A percentile compares a stretch with the other conserved stretches of the same genome.
phyloP scores from a whole-genome alignment of 768 basidiomycete genomes.

The Fomitopsis serialis region DNA sequence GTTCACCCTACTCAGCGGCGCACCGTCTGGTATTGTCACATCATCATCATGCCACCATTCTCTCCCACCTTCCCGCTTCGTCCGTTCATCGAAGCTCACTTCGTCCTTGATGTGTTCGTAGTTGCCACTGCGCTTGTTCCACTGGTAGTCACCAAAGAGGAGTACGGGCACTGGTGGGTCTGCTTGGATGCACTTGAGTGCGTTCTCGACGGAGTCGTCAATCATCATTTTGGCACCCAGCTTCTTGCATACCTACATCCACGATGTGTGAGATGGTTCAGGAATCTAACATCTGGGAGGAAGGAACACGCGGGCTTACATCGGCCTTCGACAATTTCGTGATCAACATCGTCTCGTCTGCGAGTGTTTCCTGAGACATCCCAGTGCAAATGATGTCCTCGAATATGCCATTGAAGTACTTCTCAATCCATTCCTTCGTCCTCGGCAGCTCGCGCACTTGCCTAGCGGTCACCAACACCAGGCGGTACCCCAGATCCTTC shows the following conservation, averaged over 20 bases:
- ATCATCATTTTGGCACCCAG: slow-evolving; percentile 63
- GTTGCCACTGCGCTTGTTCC: slow-evolving; percentile 60
- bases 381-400: slow-evolving; percentile 67
- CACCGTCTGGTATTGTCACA: slow-evolving; percentile 43
- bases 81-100: slow-evolving; percentile 46
- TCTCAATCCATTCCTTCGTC: slow-evolving; percentile 63
- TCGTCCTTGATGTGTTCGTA: slow-evolving; percentile 42
- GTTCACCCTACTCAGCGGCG: slow-evolving; percentile 46
- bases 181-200: slow-evolving; percentile 48
- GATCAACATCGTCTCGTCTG: slow-evolving; percentile 37
- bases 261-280: background rate
- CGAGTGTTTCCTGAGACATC: slow-evolving; percentile 55
- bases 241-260: slow-evolving; percentile 52
- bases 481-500: slow-evolving; percentile 55
- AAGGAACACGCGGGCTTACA: slow-evolving; percentile 27
- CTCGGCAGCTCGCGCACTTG: slow-evolving; percentile 45
- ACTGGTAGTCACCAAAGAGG: slow-evolving; percentile 72
- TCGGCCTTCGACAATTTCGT: slow-evolving; percentile 69
- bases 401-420: slow-evolving; percentile 60
- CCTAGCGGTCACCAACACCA: slow-evolving; percentile 78
- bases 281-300: background rate
- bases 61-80: slow-evolving; percentile 40
- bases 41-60: slow-evolving; percentile 53
- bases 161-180: slow-evolving; percentile 51
- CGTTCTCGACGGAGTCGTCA: slow-evolving; percentile 81